Conservation (phyloP, 306 rosid genomes). For the Cucurbita moschata region DNA sequence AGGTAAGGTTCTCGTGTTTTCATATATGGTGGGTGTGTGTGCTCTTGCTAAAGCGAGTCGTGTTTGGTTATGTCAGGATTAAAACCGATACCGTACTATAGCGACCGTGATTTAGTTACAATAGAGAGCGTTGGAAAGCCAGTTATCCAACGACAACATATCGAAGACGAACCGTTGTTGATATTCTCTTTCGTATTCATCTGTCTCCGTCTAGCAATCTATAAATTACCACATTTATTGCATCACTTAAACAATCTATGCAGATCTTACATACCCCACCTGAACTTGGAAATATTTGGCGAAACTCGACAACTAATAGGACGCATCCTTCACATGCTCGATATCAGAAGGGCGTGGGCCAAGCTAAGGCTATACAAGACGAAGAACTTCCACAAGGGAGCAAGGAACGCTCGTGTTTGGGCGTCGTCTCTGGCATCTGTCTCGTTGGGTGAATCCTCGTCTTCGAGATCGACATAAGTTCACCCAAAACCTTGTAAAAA, state of each 20-base stretch:
- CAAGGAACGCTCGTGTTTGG: slow-evolving; percentile 57
- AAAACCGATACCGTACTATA: slow-evolving; percentile 21
- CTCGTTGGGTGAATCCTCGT: slow-evolving; percentile 49
- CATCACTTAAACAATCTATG: slow-evolving; percentile 31
- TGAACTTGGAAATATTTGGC: slow-evolving; percentile 54
- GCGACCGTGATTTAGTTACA: slow-evolving; percentile 10
- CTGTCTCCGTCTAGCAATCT: slow-evolving; percentile 29
- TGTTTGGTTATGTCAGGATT: slow-evolving; percentile 29
- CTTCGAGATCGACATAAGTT: neutral
- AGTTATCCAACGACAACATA: slow-evolving; percentile 19
- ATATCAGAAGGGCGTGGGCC: slow-evolving; percentile 53
- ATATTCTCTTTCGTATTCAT: slow-evolving; percentile 40
- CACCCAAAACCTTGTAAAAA: neutral
- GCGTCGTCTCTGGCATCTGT: slow-evolving; percentile 66
- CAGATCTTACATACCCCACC: slow-evolving; percentile 33
- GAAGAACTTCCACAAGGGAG: slow-evolving; percentile 51
- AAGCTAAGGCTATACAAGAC: slow-evolving; percentile 53
- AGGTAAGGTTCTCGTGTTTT: slow-evolving; percentile 25
- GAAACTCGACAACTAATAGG: slow-evolving; percentile 58
- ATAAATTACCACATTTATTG: slow-evolving; percentile 25
- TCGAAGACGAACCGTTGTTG: slow-evolving; percentile 40
- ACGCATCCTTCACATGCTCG: slow-evolving; percentile 33
- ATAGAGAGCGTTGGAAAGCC: slow-evolving; percentile 15
- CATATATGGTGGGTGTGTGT: neutral
- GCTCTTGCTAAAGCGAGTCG: neutral